Percentiles rank a stretch among this genome's conserved stretches.
Evolutionary conservation across 2,329 filamentous ascomycete genomes (phyloP).

Genomic region (Ramularia collo-cygni): DNA sequence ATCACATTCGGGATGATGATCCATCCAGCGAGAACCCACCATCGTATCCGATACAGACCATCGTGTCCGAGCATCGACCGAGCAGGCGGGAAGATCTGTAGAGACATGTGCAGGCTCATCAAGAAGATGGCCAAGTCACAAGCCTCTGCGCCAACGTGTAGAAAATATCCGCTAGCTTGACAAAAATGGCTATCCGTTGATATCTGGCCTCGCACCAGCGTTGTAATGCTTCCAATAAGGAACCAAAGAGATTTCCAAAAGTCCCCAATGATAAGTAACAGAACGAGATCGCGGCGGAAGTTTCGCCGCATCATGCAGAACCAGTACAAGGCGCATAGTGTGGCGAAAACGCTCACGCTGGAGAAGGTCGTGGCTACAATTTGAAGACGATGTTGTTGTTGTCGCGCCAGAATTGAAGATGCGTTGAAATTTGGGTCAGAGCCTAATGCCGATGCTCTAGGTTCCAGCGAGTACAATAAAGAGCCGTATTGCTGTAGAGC

Average conservation of each 20-base stretch:
- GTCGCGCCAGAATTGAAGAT: slow-evolving; percentile 10
- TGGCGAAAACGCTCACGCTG: slow-evolving; percentile 50
- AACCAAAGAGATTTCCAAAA: slow-evolving; percentile 64
- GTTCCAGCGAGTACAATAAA: not conserved
- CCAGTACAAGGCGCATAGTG: slow-evolving; percentile 58
- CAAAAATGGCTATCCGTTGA: slow-evolving; percentile 18
- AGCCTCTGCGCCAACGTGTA: slow-evolving; percentile 22
- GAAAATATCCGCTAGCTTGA: slow-evolving; percentile 25
- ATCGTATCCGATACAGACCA: slow-evolving; percentile 62
- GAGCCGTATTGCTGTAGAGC: slow-evolving; percentile 1
- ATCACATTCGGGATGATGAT: slow-evolving; percentile 53
- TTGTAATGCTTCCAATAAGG: slow-evolving; percentile 56
- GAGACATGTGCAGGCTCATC: slow-evolving; percentile 64
- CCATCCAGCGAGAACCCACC: slow-evolving; percentile 52
- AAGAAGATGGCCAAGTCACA: slow-evolving; percentile 60
- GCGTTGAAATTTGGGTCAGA: slow-evolving; percentile 16
- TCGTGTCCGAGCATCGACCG: slow-evolving; percentile 42
- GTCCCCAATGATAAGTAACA: slow-evolving; percentile 66
- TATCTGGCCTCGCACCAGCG: slow-evolving; percentile 44
- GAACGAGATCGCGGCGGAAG: slow-evolving; percentile 69
- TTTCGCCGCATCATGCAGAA: slow-evolving; percentile 66
- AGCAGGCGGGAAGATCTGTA: slow-evolving; percentile 61
- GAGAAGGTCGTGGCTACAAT: slow-evolving; percentile 31
- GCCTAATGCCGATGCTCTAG: slow-evolving; percentile 7
- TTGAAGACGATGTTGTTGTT: slow-evolving; percentile 25